Base-by-base conservation (phyloP, 2,329 filamentous ascomycete species). In the Camillea tinctor region DNA sequence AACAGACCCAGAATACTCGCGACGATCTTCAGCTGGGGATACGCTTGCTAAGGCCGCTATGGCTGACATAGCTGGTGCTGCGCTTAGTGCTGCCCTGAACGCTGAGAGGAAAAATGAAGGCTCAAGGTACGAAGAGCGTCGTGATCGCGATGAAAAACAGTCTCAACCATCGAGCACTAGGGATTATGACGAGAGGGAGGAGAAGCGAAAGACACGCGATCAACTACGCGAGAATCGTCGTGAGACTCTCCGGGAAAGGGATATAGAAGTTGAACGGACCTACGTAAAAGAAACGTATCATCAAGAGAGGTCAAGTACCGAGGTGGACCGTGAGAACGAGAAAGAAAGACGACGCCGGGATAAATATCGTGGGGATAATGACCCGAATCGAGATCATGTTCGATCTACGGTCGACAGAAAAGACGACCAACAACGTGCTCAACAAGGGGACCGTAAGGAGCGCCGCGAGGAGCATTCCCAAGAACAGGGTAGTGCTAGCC, bases 21-120 rank as follows among this genome's bases (percentile, higher is more conserved):
- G 72, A 44, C 71, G 69, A 40, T 68, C 71, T 30, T 73, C 77
- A n/a, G 73, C 77, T 44, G 74, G 75, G 9, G 77, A 73, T 63
- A 74, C 72, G 23, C 71, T 81, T 56, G 75, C 75, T n/a, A 75
- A 77, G 66, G 74, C 76, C 54, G 80, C 80, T n/a, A 75, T 80
- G 15, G 76, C 77, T 24, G 81, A 78, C 20, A 75, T 80, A 50
- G 80, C 80, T 26, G 82, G 79, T 22, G 80, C 80, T 3, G 80
- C 80, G 9, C 73, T 82, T 20, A 81, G 81, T 15, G 81, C 80
- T 49, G 76, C 76, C 22, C 75, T 80, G 54, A 75, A 77, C 17
- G 74, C 79, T 55, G 73, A 77, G 13, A 71, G 69, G 53, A 68
- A 60, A 40, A 67, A 69, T 44, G 68, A 71, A 50, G 71, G 67